Evolutionary conservation across 192 early-diverging fungal species (phyloP), one percentile per base, ranked within the genome.

Genomic region (Chytriomyces hyalinus): DNA sequence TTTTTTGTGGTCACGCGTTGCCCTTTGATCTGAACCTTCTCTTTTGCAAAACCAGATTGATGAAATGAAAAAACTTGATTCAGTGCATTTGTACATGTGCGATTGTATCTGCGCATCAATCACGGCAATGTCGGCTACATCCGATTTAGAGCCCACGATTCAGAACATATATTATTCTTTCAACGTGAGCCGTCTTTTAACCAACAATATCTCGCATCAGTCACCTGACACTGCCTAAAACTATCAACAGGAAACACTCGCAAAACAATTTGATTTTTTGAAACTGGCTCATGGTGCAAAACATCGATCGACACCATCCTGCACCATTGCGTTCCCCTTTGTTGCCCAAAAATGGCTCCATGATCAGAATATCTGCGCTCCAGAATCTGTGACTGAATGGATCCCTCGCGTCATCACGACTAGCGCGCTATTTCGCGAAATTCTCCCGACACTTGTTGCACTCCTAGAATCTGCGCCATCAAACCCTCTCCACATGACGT

Each of bases 301-400:
- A 26, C 20, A 71, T 0, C 15, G 11, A 8, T 71, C 69, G n/a
- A 11, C 50, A 2, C 10, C 49, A n/a, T 36, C 24, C 4, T 24
- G 6, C 28, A 36, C 43, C 17, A 11, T 36, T 15, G 22, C 44
- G 15, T 8, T 73, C n/a, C 71, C 71, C 62, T 73, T 73, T 60
- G 11, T 62, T 36, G 10, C 62, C 20, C n/a, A 63, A 61, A 10
- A 73, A n/a, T 26, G 24, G n/a, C 11, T 24, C 47, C 6, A 15
- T 36, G 2, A 13, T 47, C 26, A 15, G 17, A 49, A 17, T 46
- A 49, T 48, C 8, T 15, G 47, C 11, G 24, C 51, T 20, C 53
- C 20, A 17, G n/a, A 50, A 59, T 5, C 44, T 48, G 17, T 51
- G 26, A 22, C 15, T 26, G 43, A 73, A 73, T 73, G 71, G 71